These are phyloP conservation scores for Argentina anserina DNA, from an alignment of 306 rosid species.

Conservation along the genomic window DNA sequence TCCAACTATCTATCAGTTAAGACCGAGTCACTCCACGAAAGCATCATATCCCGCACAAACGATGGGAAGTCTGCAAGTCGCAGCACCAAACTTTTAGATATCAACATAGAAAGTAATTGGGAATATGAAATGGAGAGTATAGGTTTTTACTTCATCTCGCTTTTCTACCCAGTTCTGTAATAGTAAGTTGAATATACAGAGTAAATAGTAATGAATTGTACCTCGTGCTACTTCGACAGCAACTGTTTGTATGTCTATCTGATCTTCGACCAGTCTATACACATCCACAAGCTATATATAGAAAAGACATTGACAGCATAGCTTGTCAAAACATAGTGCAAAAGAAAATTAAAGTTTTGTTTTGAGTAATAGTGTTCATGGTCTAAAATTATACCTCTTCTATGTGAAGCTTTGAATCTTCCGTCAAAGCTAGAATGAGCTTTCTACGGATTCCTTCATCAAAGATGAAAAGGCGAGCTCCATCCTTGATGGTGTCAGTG, in stretches of 20 bases:
- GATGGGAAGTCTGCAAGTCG: slow-evolving; percentile 61
- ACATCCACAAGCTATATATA: slow-evolving; percentile 88
- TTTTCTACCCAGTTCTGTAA: not conserved
- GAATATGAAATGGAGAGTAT: not conserved
- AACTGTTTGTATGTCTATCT: slow-evolving; percentile 74
- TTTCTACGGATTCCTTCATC: slow-evolving; percentile 89
- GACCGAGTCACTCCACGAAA: slow-evolving; percentile 79
- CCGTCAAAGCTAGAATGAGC: slow-evolving; percentile 94
- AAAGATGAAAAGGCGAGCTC: slow-evolving; percentile 84
- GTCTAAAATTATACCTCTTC: slow-evolving; percentile 63
- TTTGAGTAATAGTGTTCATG: not conserved
- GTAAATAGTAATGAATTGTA: slow-evolving; percentile 23
- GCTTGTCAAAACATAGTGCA: not conserved
- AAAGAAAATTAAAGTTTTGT: not conserved
- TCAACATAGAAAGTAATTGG: not conserved
- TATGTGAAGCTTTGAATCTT: slow-evolving; percentile 94
- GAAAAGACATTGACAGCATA: slow-evolving; percentile 29
- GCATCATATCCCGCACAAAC: slow-evolving; percentile 72
- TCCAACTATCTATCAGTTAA: slow-evolving; percentile 61
- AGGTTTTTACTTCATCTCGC: not conserved
- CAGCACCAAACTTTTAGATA: not conserved
- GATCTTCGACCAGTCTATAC: slow-evolving; percentile 82
- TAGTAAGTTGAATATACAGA: not conserved
- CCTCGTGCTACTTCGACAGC: slow-evolving; percentile 92
- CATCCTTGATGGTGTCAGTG: slow-evolving; percentile 92